Evolutionary conservation across 495 filamentous ascomycete species (phyloP), one percentile per base, ranked within the genome.

Genomic region (Hypoxylon lienhwacheense): DNA sequence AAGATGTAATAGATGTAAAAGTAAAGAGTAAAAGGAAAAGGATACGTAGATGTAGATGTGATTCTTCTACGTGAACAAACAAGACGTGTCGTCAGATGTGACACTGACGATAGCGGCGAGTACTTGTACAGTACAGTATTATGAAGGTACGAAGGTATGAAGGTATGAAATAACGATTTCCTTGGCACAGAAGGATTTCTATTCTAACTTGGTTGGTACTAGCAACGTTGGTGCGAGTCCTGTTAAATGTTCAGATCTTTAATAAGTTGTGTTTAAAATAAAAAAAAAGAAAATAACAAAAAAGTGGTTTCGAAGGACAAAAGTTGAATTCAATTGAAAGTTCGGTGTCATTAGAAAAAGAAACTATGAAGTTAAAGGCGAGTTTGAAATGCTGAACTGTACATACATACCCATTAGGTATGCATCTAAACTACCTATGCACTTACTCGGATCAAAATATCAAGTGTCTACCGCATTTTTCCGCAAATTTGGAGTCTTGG

Each of bases 151-250:
- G 7, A 26, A 20, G 15, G n/a, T 20, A 11, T 20, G 26, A 11
- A n/a, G 19, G 48, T 36, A 19, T 26, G 7, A 26, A 20, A n/a
- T n/a, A n/a, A n/a, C n/a, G 15, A 59, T 42, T 24, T 40, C 17
- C 64, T 66, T 64, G 61, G 64, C 61, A 40, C 46, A 59, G 25
- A 7, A 40, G 17, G 36, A 59, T 41, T 39, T 28, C 40, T 36
- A 32, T 32, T 51, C 61, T 66, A 66, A 62, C 64, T 59, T 12
- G 42, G 28, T 66, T 59, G 25, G 64, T 61, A 59, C 57, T 66
- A 66, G 64, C 41, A 37, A 40, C n/a, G 5, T 47, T 31, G n/a
- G n/a, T n/a, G n/a, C n/a, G n/a, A n/a, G n/a, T n/a, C n/a, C n/a
- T n/a, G n/a, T n/a, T n/a, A n/a, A n/a, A n/a, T n/a, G n/a, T n/a